These are phyloP conservation scores for Arthroderma uncinatum DNA, from an alignment of 2,329 filamentous ascomycete genomes.

Conservation along the genomic window DNA sequence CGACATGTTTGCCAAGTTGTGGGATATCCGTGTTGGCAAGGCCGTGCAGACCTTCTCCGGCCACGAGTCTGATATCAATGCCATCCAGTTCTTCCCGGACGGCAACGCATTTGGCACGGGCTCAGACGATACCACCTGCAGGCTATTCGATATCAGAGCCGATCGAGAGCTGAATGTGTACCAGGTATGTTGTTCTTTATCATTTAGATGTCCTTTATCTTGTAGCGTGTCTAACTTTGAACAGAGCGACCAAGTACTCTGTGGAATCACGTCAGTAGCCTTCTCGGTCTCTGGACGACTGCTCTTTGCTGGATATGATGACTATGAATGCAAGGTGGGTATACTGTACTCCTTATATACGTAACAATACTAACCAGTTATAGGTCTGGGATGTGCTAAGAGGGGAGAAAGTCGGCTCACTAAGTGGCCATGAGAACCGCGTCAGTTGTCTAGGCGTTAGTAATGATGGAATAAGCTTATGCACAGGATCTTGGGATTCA, in stretches of 20 bases:
- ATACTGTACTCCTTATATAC: slow-evolving; percentile 20
- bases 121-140: slow-evolving; percentile 93
- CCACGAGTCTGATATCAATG: slow-evolving; percentile 98
- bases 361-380: not conserved
- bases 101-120: slow-evolving; percentile 97
- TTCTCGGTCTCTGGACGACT: slow-evolving; percentile 94
- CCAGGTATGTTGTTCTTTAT: slow-evolving; percentile 40
- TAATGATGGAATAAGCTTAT: slow-evolving; percentile 97
- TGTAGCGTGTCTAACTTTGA: slow-evolving; percentile 7
- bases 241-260: slow-evolving; percentile 92
- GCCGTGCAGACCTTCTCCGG: slow-evolving; percentile 97
- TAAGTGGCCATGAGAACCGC: slow-evolving; percentile 96
- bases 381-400: slow-evolving; percentile 97
- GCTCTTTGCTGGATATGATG: slow-evolving; percentile 94
- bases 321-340: slow-evolving; percentile 98
- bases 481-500: slow-evolving; percentile 98
- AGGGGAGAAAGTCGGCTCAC: slow-evolving; percentile 90
- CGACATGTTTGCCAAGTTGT: slow-evolving; percentile 95
- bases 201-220: not conserved
- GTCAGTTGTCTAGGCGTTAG: slow-evolving; percentile 98
- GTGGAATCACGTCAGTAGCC: slow-evolving; percentile 94
- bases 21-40: slow-evolving; percentile 97
- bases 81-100: slow-evolving; percentile 98
- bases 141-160: slow-evolving; percentile 93
- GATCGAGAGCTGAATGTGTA: slow-evolving; percentile 67